phyloP scores from a whole-genome alignment of 2,329 filamentous ascomycete species.

The Trichoderma citrinoviride region DNA sequence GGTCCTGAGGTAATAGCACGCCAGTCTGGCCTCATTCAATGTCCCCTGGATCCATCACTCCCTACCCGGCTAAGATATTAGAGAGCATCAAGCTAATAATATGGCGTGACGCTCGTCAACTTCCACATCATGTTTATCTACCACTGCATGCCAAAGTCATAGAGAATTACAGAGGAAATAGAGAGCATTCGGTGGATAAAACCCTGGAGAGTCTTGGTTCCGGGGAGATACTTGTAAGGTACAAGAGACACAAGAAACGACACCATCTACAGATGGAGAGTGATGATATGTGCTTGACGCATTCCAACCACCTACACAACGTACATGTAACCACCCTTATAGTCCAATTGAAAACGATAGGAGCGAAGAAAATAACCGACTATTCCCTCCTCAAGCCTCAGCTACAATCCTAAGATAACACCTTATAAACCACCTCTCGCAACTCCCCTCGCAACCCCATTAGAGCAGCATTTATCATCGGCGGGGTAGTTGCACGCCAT shows the following conservation, averaged over 20 bases:
- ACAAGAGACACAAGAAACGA: not conserved
- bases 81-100: conserved; percentile 2
- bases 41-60: not conserved
- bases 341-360: not conserved
- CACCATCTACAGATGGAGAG: not conserved
- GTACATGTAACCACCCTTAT: too few relatives aligned
- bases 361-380: not conserved
- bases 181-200: too few relatives aligned
- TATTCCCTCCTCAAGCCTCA: not conserved
- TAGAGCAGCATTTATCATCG: not conserved
- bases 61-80: not conserved
- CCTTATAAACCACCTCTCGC: not conserved
- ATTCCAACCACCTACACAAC: too few relatives aligned
- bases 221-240: too few relatives aligned
- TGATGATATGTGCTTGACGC: too few relatives aligned
- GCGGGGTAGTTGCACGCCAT: conserved; percentile 21
- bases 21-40: not conserved
- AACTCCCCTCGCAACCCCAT: not conserved
- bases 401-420: not conserved
- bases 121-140: not conserved
- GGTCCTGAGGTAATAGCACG: not conserved
- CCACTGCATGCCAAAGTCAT: too few relatives aligned
- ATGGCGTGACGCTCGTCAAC: conserved; percentile 3
- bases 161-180: too few relatives aligned
- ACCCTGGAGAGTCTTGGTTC: too few relatives aligned